These are phyloP conservation scores for Sinapis alba DNA, from an alignment of 441 rosid genomes.

Conservation along the genomic window DNA sequence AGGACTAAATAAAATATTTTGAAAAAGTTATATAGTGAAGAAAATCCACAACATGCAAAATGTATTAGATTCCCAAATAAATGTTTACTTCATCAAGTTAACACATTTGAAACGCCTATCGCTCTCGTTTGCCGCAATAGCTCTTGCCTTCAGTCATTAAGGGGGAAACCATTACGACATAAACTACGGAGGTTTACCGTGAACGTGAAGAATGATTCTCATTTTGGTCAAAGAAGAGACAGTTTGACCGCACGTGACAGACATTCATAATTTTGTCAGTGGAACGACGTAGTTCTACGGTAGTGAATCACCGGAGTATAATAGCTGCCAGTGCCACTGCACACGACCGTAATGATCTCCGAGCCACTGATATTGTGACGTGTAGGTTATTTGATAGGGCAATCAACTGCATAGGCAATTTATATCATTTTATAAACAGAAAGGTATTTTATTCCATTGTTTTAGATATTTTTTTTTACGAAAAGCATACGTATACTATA, in stretches of 20 bases:
- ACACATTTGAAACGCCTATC: no score
- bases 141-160: no score
- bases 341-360: constrained; percentile 16
- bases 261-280: constrained; percentile 9
- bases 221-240: constrained; percentile 13
- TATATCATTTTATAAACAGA: neutral
- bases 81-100: no score
- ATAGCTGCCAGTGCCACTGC: constrained; percentile 16
- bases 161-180: constrained; percentile 13
- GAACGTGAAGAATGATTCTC: neutral
- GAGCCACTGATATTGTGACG: constrained; percentile 26
- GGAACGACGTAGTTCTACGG: constrained; percentile 13
- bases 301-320: constrained; percentile 5
- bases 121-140: no score
- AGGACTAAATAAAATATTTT: neutral
- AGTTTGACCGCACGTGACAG: constrained; percentile 26
- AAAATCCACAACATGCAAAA: neutral
- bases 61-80: no score
- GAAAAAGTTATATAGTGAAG: neutral
- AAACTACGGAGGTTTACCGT: neutral
- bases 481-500: neutral
- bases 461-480: neutral
- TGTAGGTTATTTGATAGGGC: neutral
- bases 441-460: neutral
- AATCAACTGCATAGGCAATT: neutral